phyloP scores from a whole-genome alignment of 2,329 filamentous ascomycete genomes.

The Chaetomium sp. region DNA sequence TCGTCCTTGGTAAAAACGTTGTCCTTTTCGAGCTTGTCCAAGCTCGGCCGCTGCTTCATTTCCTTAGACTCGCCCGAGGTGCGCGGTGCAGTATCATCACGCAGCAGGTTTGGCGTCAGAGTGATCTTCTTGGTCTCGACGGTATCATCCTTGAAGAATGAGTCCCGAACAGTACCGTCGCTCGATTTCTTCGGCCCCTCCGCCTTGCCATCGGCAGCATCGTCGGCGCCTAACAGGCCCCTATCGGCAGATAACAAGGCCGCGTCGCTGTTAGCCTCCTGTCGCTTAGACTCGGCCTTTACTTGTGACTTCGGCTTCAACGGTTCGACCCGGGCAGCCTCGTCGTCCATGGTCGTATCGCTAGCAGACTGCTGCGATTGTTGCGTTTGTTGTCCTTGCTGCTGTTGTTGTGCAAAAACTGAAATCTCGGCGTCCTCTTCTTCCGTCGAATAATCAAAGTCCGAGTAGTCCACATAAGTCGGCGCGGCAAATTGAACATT shows the following conservation, averaged over 20 bases:
- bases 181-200: constrained; percentile 58
- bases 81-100: constrained; percentile 62
- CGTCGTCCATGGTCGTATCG: constrained; percentile 38
- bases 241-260: constrained; percentile 22
- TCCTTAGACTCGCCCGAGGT: constrained; percentile 51
- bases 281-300: constrained; percentile 28
- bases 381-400: constrained; percentile 18
- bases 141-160: constrained; percentile 94
- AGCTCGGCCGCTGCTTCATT: constrained; percentile 54
- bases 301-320: constrained; percentile 42
- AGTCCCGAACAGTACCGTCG: constrained; percentile 84
- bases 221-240: constrained; percentile 53
- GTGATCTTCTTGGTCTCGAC: constrained; percentile 97
- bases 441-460: constrained; percentile 76
- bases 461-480: constrained; percentile 82
- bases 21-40: constrained; percentile 68
- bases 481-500: constrained; percentile 80
- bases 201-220: constrained; percentile 54
- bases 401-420: constrained; percentile 29
- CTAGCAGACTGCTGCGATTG: constrained; percentile 26
- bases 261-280: constrained; percentile 32
- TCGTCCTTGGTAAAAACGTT: constrained; percentile 54
- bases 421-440: constrained; percentile 55
- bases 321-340: constrained; percentile 50
- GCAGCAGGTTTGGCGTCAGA: constrained; percentile 82